Percentiles rank a stretch among this genome's conserved stretches.
Evolutionary conservation across 257 asterid genomes (phyloP).

Genomic region (Solanum sitiens): DNA sequence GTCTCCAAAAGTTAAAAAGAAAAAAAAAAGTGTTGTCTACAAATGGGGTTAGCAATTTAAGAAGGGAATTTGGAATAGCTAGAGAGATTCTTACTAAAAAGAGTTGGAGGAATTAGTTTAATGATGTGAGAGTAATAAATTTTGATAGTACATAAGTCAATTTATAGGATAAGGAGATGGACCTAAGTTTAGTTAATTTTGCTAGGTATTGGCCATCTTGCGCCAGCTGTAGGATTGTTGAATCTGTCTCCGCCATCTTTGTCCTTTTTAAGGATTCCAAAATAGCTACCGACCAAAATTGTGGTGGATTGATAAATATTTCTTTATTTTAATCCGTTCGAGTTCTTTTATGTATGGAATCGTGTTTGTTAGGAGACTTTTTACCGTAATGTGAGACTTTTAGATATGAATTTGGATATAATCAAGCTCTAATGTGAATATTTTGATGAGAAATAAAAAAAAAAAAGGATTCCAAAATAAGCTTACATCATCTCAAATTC

Average conservation of each 20-base stretch:
- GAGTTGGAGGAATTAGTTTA: background rate
- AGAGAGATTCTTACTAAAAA: background rate
- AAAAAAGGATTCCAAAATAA: background rate
- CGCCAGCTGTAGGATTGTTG: slow-evolving; percentile 22
- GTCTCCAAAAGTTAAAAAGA: background rate
- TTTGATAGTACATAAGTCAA: background rate
- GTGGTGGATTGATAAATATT: too few species aligned
- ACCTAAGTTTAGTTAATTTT: background rate
- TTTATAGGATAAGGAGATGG: background rate
- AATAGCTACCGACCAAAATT: background rate
- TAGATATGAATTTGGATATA: too few species aligned
- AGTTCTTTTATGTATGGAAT: background rate
- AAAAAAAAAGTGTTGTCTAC: background rate
- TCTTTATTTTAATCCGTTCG: too few species aligned
- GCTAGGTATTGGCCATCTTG: background rate
- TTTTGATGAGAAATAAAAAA: too few species aligned
- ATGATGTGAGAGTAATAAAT: background rate
- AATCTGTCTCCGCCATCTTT: slow-evolving; percentile 17
- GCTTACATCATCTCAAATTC: background rate
- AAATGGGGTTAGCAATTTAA: background rate
- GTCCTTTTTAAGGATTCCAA: slow-evolving; percentile 2
- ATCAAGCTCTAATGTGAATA: background rate
- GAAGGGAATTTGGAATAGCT: background rate
- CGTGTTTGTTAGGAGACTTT: background rate
- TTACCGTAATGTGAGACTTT: background rate